A percentile compares a stretch with the other conserved stretches of the same genome.
phyloP scores from a whole-genome alignment of 177 flowering plant genomes.

The Vitis hybrid region DNA sequence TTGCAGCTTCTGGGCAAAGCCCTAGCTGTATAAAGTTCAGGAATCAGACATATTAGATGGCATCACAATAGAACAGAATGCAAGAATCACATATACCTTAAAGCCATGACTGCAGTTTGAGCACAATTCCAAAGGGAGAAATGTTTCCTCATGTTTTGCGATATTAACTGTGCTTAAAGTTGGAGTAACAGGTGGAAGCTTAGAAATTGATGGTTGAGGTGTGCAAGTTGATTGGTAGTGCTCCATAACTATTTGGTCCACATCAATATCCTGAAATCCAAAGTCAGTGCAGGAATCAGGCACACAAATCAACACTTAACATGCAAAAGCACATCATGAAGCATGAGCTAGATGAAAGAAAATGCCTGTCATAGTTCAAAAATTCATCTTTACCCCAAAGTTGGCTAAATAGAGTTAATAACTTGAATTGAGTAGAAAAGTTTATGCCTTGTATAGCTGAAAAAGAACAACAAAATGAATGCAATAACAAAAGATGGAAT shows the following conservation, averaged over 20 bases:
- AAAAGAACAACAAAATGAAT: too few relatives aligned
- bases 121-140: slow-evolving; percentile 64
- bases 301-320: not conserved
- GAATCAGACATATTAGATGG: slow-evolving; percentile 17
- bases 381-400: too few relatives aligned
- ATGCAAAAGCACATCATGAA: not conserved
- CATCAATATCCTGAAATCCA: slow-evolving; percentile 70
- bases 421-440: too few relatives aligned
- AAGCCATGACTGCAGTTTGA: slow-evolving; percentile 70
- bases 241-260: slow-evolving; percentile 84
- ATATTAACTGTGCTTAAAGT: slow-evolving; percentile 17
- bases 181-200: slow-evolving; percentile 54
- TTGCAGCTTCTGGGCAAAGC: slow-evolving; percentile 70
- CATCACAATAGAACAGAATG: not conserved
- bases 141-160: slow-evolving; percentile 27
- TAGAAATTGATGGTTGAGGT: slow-evolving; percentile 61
- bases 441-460: too few relatives aligned
- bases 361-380: too few relatives aligned
- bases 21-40: slow-evolving; percentile 57
- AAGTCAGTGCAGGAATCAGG: not conserved
- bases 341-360: not conserved
- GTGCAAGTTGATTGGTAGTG: slow-evolving; percentile 73
- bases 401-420: too few relatives aligned
- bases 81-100: slow-evolving; percentile 44
- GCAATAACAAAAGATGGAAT: too few relatives aligned